Percentiles rank a stretch among this genome's conserved stretches.
Conservation (phyloP, 2,329 filamentous ascomycete genomes). For the Cladosporium colombiae region DNA sequence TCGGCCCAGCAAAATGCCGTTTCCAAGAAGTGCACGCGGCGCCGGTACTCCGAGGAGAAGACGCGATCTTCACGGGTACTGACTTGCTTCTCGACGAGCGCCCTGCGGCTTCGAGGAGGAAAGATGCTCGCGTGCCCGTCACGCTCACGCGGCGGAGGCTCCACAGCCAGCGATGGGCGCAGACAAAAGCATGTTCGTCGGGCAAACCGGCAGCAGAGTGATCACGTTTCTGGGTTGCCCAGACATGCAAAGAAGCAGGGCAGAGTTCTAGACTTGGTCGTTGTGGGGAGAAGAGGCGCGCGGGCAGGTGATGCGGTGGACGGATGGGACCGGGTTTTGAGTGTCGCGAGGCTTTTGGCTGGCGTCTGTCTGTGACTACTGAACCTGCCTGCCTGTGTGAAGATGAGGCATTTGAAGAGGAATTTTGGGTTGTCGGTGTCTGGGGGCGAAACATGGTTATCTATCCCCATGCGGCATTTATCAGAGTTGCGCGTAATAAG, state of each 20-base stretch:
- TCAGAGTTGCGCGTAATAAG: constrained; percentile 7
- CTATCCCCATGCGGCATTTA: neutral
- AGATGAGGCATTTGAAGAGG: neutral
- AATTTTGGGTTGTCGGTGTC: neutral
- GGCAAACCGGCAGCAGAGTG: neutral
- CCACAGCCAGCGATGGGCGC: neutral
- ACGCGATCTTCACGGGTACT: neutral
- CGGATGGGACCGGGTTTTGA: too few species aligned
- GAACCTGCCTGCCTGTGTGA: too few species aligned
- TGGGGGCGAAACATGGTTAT: neutral
- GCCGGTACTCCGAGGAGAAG: neutral
- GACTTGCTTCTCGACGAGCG: neutral
- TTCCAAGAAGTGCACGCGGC: neutral
- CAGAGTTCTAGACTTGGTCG: constrained; percentile 5
- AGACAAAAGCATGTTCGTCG: neutral
- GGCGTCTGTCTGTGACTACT: neutral
- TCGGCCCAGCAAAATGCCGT: neutral
- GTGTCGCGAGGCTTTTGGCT: neutral
- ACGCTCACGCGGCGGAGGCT: neutral
- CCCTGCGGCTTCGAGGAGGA: neutral
- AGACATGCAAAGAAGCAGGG: constrained; percentile 10
- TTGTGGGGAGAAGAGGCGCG: constrained; percentile 15
- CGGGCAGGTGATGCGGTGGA: constrained; percentile 1
- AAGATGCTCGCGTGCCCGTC: neutral
- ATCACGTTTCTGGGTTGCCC: neutral